Base-by-base conservation (phyloP, 768 basidiomycete species). In the Suillus alpinus region DNA sequence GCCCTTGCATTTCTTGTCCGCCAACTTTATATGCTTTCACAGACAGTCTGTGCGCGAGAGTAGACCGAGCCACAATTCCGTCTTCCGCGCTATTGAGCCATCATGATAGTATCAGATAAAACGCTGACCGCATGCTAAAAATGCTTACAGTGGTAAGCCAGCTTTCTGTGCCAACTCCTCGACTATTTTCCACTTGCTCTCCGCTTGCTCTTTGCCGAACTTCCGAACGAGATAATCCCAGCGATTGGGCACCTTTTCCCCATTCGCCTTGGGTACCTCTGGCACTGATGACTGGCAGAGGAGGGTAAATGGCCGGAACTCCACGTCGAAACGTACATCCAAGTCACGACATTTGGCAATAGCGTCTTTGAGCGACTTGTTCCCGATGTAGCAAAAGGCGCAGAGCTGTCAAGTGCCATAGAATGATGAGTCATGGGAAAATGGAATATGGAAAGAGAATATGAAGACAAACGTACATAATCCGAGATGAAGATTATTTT, bases 21-120 rank as follows among this genome's bases (percentile, higher is more conserved):
- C 76, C 77, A 26, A 74, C 67, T 60, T 76, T 69, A 59, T 75
- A 80, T 10, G 81, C 80, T 53, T 78, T 77, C 39, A 73, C 74
- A 9, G 82, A 64, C 26, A 84, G 73, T 32, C 83, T 72, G 62
- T 84, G 82, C 2, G 76, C 76, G 16, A 74, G 68, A 20, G 64
- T 76, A 31, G 82, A 79, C 46, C 75, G 76, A 34, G 75, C 72
- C 16, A 83, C 62, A 23, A 67, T 62, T 1, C 79, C 78, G 34
- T 77, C 78, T 57, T 75, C 75, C 7, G 67, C 63, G 58, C 80
- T 82, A 34, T 7, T n/a, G 2, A 49, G 13, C 12, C 16, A 29
- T 14, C 10, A 26, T 26, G 26, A 26, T 26, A 26, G 10, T 12
- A 8, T 55, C 18, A 55, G 26, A 29, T n/a, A 18, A 6, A 26